These are phyloP conservation scores for Polymyxa betae DNA, from an alignment of 208 protist species.

Conservation along the genomic window DNA sequence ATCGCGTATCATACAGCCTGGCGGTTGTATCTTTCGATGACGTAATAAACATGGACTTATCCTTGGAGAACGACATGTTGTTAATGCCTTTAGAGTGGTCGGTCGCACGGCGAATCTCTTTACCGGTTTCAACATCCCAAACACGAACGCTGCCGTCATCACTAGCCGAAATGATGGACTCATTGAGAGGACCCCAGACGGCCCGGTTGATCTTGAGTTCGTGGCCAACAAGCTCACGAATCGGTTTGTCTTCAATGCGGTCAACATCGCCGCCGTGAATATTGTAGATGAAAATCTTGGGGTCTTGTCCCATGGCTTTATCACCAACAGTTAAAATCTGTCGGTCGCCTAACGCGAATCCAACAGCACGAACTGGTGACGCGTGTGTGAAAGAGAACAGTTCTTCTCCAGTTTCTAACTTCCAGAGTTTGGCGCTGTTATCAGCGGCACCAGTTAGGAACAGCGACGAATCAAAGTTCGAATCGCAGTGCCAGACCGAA, in stretches of 20 bases:
- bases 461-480: constrained; percentile 77
- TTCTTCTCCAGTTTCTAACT: constrained; percentile 85
- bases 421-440: constrained; percentile 74
- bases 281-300: constrained; percentile 85
- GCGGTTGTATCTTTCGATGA: constrained; percentile 53
- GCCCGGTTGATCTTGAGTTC: constrained; percentile 80
- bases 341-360: constrained; percentile 79
- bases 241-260: constrained; percentile 36
- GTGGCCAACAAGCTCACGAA: constrained; percentile 53
- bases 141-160: constrained; percentile 88
- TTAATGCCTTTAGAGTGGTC: constrained; percentile 70
- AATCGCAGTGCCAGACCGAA: constrained; percentile 88
- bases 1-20: constrained; percentile 87
- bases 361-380: constrained; percentile 74
- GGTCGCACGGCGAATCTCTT: background rate
- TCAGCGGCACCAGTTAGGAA: constrained; percentile 79
- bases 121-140: constrained; percentile 85
- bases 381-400: constrained; percentile 78
- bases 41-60: constrained; percentile 63
- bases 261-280: constrained; percentile 63
- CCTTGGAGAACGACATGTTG: constrained; percentile 59
- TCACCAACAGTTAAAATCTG: constrained; percentile 87
- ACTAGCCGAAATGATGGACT: constrained; percentile 86
- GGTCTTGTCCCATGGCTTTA: constrained; percentile 75
- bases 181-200: constrained; percentile 91